phyloP scores from a whole-genome alignment of 805 yeast species.

The Wickerhamomyces alni region DNA sequence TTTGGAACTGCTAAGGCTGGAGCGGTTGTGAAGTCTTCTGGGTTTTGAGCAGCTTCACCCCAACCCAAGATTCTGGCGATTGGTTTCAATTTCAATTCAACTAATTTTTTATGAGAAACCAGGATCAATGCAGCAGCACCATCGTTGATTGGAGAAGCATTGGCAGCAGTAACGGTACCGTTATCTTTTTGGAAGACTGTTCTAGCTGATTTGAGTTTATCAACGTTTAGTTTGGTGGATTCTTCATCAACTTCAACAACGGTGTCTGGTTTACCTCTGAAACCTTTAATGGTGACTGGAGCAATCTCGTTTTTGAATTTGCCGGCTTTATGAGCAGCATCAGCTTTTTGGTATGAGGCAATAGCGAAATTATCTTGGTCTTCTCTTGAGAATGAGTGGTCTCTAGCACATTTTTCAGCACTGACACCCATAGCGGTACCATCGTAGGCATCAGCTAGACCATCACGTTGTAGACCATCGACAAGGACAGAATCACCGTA shows the following conservation, averaged over 20 bases:
- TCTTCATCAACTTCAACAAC: slow-evolving; percentile 80
- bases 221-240: slow-evolving; percentile 67
- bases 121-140: slow-evolving; percentile 96
- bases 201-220: slow-evolving; percentile 75
- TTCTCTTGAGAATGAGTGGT: slow-evolving; percentile 71
- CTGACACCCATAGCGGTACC: slow-evolving; percentile 91
- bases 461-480: slow-evolving; percentile 92
- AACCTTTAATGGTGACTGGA: slow-evolving; percentile 85
- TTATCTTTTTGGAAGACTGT: slow-evolving; percentile 91
- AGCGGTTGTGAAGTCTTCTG: slow-evolving; percentile 93
- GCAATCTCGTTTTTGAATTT: slow-evolving; percentile 80
- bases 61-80: slow-evolving; percentile 85
- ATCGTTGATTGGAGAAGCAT: slow-evolving; percentile 93
- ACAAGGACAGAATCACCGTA: slow-evolving; percentile 76
- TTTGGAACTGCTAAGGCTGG: slow-evolving; percentile 95
- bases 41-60: slow-evolving; percentile 98
- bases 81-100: slow-evolving; percentile 84
- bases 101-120: slow-evolving; percentile 77
- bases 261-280: slow-evolving; percentile 84
- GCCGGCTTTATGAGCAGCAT: slow-evolving; percentile 69
- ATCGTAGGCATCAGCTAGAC: slow-evolving; percentile 87
- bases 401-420: slow-evolving; percentile 93
- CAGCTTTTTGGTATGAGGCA: slow-evolving; percentile 80
- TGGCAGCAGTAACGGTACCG: slow-evolving; percentile 96
- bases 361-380: slow-evolving; percentile 88